Evolutionary conservation across 306 rosid species (phyloP).

Genomic region (Geum urbanum): DNA sequence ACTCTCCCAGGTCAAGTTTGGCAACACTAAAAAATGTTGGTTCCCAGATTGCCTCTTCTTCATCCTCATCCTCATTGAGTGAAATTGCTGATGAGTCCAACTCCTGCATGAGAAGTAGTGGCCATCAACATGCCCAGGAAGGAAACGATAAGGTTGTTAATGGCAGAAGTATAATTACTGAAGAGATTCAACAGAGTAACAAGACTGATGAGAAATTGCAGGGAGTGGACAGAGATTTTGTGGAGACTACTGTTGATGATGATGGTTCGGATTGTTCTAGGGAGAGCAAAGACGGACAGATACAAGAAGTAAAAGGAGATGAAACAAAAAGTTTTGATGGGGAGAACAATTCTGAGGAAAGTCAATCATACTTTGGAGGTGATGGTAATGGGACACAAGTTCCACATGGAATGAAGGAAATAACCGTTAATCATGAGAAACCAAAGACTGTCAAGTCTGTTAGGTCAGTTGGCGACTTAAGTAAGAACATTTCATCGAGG

Average conservation of each 20-base stretch:
- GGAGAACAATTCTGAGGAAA: slow-evolving; percentile 35
- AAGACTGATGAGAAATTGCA: slow-evolving; percentile 27
- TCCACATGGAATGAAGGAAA: slow-evolving; percentile 33
- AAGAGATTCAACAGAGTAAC: slow-evolving; percentile 22
- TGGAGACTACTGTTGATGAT: slow-evolving; percentile 29
- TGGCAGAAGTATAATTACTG: slow-evolving; percentile 15
- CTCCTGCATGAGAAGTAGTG: slow-evolving; percentile 35
- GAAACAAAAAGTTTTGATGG: slow-evolving; percentile 30
- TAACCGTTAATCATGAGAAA: slow-evolving; percentile 42
- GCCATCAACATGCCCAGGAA: slow-evolving; percentile 29
- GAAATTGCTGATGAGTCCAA: slow-evolving; percentile 36
- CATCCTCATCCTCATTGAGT: slow-evolving; percentile 35
- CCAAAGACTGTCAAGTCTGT: slow-evolving; percentile 74
- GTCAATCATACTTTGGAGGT: slow-evolving; percentile 29
- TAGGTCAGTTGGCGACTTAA: slow-evolving; percentile 61
- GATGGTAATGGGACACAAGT: slow-evolving; percentile 34
- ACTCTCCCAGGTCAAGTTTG: slow-evolving; percentile 37
- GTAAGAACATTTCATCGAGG: slow-evolving; percentile 40
- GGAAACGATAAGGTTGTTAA: slow-evolving; percentile 25
- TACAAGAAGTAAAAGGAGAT: slow-evolving; percentile 19
- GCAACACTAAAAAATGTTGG: slow-evolving; percentile 31
- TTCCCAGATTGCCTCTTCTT: slow-evolving; percentile 38
- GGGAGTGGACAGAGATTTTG: slow-evolving; percentile 31
- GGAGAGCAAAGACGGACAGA: slow-evolving; percentile 33
- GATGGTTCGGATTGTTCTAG: slow-evolving; percentile 26